phyloP scores from a whole-genome alignment of 495 filamentous ascomycete genomes.

The Penicillium arizonense region DNA sequence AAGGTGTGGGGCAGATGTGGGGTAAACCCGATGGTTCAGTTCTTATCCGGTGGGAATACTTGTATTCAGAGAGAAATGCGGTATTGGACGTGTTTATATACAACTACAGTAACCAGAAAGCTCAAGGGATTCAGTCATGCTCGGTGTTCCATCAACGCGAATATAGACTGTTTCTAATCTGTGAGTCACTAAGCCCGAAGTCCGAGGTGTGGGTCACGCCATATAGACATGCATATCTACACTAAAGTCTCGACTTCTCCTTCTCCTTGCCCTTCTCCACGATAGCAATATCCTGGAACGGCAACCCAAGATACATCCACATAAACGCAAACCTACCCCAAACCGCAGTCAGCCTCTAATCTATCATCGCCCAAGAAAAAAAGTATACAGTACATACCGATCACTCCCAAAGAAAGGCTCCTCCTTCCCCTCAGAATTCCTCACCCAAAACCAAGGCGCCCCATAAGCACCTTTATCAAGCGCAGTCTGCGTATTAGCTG shows the following conservation, averaged over 20 bases:
- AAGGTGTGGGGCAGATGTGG: slow-evolving; percentile 23
- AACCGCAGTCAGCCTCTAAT: slow-evolving; percentile 2
- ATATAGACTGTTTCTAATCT: slow-evolving; percentile 3
- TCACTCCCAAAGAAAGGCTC: slow-evolving; percentile 81
- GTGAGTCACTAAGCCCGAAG: slow-evolving; percentile 19
- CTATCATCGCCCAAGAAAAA: slow-evolving; percentile 13
- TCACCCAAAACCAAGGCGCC: slow-evolving; percentile 73
- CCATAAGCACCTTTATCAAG: slow-evolving; percentile 66
- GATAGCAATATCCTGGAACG: slow-evolving; percentile 32
- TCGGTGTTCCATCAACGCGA: slow-evolving; percentile 5
- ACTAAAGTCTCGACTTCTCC: slow-evolving; percentile 20
- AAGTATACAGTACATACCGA: slow-evolving; percentile 42
- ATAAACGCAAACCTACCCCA: slow-evolving; percentile 33
- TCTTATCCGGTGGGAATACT: slow-evolving; percentile 15
- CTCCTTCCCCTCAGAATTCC: slow-evolving; percentile 51
- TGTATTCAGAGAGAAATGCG: background rate
- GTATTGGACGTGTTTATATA: background rate
- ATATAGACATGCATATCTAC: background rate
- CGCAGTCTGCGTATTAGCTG: slow-evolving; percentile 57
- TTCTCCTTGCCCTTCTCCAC: slow-evolving; percentile 10
- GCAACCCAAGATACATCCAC: slow-evolving; percentile 40
- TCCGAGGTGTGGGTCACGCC: slow-evolving; percentile 3
- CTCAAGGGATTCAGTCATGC: no score
- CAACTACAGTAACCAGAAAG: no score
- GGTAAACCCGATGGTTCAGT: slow-evolving; percentile 13